Conservation (phyloP, 106 monocot species). For the Chionographis japonica region DNA sequence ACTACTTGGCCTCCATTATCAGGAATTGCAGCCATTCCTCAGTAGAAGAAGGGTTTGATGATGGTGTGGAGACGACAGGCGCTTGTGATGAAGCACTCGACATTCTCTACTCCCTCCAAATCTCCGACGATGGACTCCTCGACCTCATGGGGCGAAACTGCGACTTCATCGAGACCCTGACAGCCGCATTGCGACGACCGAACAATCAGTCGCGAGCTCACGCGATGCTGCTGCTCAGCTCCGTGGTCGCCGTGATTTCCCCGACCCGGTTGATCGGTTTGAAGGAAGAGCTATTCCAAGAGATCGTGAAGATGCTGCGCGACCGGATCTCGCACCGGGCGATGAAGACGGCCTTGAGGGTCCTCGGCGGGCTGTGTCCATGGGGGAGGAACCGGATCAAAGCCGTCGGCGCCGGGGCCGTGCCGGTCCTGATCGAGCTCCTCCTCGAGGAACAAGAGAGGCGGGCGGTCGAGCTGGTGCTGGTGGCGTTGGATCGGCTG, state of each 20-base stretch:
- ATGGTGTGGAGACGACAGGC: background rate
- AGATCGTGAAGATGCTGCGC: slow-evolving; percentile 21
- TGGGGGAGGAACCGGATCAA: slow-evolving; percentile 57
- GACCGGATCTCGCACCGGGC: slow-evolving; percentile 41
- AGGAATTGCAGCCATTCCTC: background rate
- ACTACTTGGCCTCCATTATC: slow-evolving; percentile 38
- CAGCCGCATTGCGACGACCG: slow-evolving; percentile 12
- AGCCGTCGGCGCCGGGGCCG: slow-evolving; percentile 47
- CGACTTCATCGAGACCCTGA: slow-evolving; percentile 28
- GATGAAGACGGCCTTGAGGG: slow-evolving; percentile 35
- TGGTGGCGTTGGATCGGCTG: slow-evolving; percentile 42
- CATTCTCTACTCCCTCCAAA: slow-evolving; percentile 39
- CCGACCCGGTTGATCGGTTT: slow-evolving; percentile 15
- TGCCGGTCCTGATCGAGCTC: slow-evolving; percentile 42
- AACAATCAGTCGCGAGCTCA: slow-evolving; percentile 31
- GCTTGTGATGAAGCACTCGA: slow-evolving; percentile 46
- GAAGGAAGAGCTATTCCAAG: slow-evolving; percentile 24
- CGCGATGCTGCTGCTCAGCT: slow-evolving; percentile 36
- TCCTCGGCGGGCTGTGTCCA: slow-evolving; percentile 24
- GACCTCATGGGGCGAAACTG: slow-evolving; percentile 7
- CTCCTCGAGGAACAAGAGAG: slow-evolving; percentile 39
- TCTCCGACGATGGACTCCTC: slow-evolving; percentile 24
- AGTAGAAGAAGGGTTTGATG: background rate
- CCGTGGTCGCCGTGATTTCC: slow-evolving; percentile 11
- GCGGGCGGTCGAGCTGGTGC: slow-evolving; percentile 33